Conservation (phyloP, 2,329 filamentous ascomycete genomes). For the Colletotrichum lindemuthianum region DNA sequence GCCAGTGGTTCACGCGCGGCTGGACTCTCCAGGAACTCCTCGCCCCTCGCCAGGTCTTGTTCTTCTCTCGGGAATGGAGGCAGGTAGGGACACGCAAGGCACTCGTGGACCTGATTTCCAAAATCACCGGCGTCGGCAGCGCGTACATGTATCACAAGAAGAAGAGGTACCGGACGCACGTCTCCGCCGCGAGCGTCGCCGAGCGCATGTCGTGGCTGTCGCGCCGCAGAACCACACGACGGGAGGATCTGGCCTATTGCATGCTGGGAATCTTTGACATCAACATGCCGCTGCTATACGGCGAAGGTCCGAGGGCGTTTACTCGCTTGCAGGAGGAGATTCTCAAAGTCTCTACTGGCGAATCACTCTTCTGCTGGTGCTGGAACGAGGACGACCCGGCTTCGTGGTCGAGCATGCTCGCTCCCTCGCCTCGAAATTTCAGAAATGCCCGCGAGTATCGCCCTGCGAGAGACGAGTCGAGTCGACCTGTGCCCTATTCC, state of each 20-base stretch:
- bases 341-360: conserved; percentile 24
- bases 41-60: conserved; percentile 29
- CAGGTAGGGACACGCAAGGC: conserved; percentile 19
- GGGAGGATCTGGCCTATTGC: conserved; percentile 43
- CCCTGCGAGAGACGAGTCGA: conserved; percentile 15
- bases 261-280: conserved; percentile 44
- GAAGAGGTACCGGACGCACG: background rate
- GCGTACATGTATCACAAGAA: conserved; percentile 16
- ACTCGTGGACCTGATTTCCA: conserved; percentile 8
- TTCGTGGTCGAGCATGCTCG: conserved; percentile 26
- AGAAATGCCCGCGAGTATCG: conserved; percentile 11
- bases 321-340: conserved; percentile 37
- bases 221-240: conserved; percentile 37
- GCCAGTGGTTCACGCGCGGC: conserved; percentile 37
- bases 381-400: conserved; percentile 28
- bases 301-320: conserved; percentile 42
- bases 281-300: conserved; percentile 43
- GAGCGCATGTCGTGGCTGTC: conserved; percentile 45
- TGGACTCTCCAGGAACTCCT: conserved; percentile 39
- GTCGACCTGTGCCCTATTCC: conserved; percentile 15
- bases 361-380: conserved; percentile 34
- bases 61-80: conserved; percentile 34
- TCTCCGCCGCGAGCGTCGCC: conserved; percentile 38
- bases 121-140: conserved; percentile 17
- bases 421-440: conserved; percentile 25